Evolutionary conservation across 345 rosid species (phyloP).

Genomic region (Brassica incana): DNA sequence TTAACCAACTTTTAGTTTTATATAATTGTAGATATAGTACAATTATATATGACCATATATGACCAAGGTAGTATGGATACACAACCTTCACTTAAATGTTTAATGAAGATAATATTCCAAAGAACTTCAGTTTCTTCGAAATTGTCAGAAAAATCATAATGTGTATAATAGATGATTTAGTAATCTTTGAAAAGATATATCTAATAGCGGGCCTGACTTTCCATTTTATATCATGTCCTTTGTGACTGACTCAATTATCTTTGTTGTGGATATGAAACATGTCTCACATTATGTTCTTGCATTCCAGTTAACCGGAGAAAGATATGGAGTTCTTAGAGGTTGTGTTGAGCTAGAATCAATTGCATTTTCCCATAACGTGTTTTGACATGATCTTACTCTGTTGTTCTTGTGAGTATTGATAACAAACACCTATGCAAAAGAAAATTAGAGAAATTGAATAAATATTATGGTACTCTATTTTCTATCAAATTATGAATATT

Average conservation of each 20-base stretch:
- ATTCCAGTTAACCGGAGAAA: neutral
- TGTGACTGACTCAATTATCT: neutral
- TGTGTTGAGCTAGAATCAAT: neutral
- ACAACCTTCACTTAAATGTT: neutral
- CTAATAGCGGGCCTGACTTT: neutral
- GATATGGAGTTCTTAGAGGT: neutral
- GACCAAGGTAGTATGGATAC: neutral
- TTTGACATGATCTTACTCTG: too few relatives aligned
- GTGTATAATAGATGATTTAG: neutral
- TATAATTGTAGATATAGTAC: neutral
- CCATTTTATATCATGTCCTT: neutral
- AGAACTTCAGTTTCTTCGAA: neutral
- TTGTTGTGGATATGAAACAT: neutral
- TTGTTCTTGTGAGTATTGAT: too few relatives aligned
- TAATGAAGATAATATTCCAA: neutral
- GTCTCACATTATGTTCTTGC: neutral
- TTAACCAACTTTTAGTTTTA: neutral
- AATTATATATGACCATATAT: neutral
- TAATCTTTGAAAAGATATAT: neutral
- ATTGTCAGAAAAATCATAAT: neutral
- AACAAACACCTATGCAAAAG: too few relatives aligned
- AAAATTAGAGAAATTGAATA: too few relatives aligned
- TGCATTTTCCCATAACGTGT: neutral
- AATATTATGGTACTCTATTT: too few relatives aligned
- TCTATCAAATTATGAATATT: too few relatives aligned